Base-by-base conservation (phyloP, 805 yeast species). In the Zygotorulaspora florentina region DNA sequence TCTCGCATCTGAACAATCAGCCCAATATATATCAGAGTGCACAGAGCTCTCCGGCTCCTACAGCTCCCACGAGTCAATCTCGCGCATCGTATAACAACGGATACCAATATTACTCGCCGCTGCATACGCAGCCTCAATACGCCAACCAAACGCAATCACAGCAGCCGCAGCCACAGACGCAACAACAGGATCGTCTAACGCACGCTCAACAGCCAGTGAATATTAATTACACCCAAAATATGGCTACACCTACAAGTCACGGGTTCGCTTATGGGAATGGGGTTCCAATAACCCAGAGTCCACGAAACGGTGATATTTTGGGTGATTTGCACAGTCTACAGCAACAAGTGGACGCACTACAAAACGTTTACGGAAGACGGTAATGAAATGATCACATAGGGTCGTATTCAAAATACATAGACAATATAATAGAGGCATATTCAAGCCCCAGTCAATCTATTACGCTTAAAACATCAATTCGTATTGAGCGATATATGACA, bases 291-390 rank as follows among this genome's bases (percentile, higher is more conserved):
- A 35, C 43, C n/a, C 43, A 36, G 18, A 50, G 57, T 31, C 52
- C 67, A 1, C 47, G 35, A 11, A 40, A 36, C 42, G 57, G 75
- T 3, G 79, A 82, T 49, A 77, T 83, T 17, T 63, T 84, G 53
- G 81, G 83, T 39, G 85, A 83, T 57, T 68, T 84, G 46, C 76
- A 75, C 56, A 83, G 83, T 8, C 69, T 84, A 39, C 87, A 83
- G 55, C 82, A 74, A 30, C 89, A 84, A 61, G 87, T 84, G 17
- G 85, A 84, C 54, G 72, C 74, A 42, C 67, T 83, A 30, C 66
- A 67, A 33, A 59, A 55, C 30, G 39, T 48, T 3, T 62, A 62
- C 43, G 51, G 52, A 17, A 48, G 54, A 26, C 48, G 51, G 26
- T 45, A 45, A 35, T n/a, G n/a, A 28, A 9, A 11, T 15, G 15